A percentile compares a stretch with the other conserved stretches of the same genome.
phyloP scores from a whole-genome alignment of 139 green algal species.

The Marvania coccoides region DNA sequence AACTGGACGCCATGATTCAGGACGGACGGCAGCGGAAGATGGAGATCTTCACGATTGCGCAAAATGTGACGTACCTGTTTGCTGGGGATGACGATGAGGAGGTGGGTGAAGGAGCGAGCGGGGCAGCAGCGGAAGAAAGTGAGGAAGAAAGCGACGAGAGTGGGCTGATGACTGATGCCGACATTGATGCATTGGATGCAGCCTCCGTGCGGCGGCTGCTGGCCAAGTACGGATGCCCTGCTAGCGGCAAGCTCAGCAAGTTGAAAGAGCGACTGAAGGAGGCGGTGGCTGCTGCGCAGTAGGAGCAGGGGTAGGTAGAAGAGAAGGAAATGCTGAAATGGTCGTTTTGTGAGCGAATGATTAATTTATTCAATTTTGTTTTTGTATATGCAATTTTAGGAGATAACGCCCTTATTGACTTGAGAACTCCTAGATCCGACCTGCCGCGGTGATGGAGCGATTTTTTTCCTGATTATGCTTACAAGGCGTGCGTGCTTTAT shows the following conservation, averaged over 20 bases:
- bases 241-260: slow-evolving; percentile 28
- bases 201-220: slow-evolving; percentile 21
- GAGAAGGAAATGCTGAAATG: too few species aligned
- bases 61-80: slow-evolving; percentile 3
- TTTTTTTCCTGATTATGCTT: too few species aligned
- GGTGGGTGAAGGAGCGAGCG: slow-evolving; percentile 4
- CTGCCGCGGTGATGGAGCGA: too few species aligned
- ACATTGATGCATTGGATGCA: slow-evolving; percentile 31
- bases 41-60: slow-evolving; percentile 38
- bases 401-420: too few species aligned
- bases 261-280: slow-evolving; percentile 25
- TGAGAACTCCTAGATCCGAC: too few species aligned
- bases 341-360: too few species aligned
- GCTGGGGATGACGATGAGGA: neutral
- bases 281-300: too few species aligned
- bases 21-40: slow-evolving; percentile 26
- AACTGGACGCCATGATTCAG: slow-evolving; percentile 33
- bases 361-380: too few species aligned
- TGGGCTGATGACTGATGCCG: neutral
- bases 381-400: too few species aligned
- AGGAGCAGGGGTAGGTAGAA: too few species aligned
- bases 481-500: too few species aligned
- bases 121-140: neutral
- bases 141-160: neutral
- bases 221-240: slow-evolving; percentile 11